These are phyloP conservation scores for Penicillium cinerascens DNA, from an alignment of 495 filamentous ascomycete species.

Conservation along the genomic window DNA sequence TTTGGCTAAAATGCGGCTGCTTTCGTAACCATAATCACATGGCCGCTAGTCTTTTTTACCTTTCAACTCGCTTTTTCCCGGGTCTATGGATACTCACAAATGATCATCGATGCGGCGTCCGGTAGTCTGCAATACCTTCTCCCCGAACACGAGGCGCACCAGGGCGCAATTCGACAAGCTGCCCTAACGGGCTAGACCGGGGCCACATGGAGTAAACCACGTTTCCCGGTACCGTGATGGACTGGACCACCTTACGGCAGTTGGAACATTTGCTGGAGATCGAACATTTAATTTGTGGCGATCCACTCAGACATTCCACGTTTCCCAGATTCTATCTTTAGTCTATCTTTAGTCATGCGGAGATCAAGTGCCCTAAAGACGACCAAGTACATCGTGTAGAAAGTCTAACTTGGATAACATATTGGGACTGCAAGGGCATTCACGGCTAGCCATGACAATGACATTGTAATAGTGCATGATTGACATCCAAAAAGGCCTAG, in stretches of 20 bases:
- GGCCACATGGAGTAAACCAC: neutral
- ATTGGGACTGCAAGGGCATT: neutral
- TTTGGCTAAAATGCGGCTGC: neutral
- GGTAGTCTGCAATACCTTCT: neutral
- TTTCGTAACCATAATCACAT: neutral
- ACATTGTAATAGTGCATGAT: neutral
- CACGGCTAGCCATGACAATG: neutral
- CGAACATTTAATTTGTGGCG: constrained; percentile 3
- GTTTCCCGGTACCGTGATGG: neutral
- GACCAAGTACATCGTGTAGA: neutral
- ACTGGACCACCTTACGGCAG: too few species aligned
- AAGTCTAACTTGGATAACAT: neutral
- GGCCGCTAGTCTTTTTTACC: too few species aligned
- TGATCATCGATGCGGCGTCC: neutral
- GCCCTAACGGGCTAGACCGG: too few species aligned
- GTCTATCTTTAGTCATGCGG: neutral
- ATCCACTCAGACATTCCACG: neutral
- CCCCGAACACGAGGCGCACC: neutral
- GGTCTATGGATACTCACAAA: neutral
- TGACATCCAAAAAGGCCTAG: neutral
- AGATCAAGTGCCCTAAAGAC: neutral
- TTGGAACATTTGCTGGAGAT: neutral
- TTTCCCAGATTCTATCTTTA: neutral
- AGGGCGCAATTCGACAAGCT: too few species aligned
- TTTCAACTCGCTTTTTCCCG: too few species aligned